A percentile compares a stretch with the other conserved stretches of the same genome.
These are phyloP conservation scores for Fusarium tjaetaba DNA, from an alignment of 2,329 filamentous ascomycete species.

Conservation along the genomic window DNA sequence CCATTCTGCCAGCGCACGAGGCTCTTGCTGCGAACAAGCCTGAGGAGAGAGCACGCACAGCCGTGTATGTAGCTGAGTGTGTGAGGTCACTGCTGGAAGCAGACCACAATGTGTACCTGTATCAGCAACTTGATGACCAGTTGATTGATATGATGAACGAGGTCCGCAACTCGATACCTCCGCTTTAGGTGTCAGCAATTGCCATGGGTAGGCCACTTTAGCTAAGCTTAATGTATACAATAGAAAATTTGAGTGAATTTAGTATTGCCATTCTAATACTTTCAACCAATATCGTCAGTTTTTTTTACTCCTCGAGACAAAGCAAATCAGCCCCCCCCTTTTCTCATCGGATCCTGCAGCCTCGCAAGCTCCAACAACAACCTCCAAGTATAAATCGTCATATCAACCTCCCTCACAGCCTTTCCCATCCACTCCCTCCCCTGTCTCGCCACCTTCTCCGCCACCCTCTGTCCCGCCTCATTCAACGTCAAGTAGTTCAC, in stretches of 20 bases:
- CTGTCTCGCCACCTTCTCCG: conserved; percentile 60
- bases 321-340: not conserved
- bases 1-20: not conserved
- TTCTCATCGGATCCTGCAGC: conserved; percentile 48
- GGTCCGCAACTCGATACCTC: not conserved
- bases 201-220: not conserved
- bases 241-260: not conserved
- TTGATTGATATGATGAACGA: not conserved
- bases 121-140: not conserved
- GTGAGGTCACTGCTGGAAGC: not conserved
- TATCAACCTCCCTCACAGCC: conserved; percentile 66
- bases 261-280: not conserved
- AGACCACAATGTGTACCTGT: not conserved
- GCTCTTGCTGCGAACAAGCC: not conserved
- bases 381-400: conserved; percentile 69
- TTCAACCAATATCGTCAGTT: not conserved
- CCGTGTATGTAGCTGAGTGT: not conserved
- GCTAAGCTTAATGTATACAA: not conserved
- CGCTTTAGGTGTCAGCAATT: not conserved
- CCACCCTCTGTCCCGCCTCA: conserved; percentile 57
- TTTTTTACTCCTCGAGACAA: not conserved
- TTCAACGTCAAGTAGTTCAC: conserved; percentile 57
- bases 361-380: conserved; percentile 66
- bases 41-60: not conserved
- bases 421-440: conserved; percentile 65